Conservation (phyloP, 805 yeast genomes). For the Phaffomyces opuntiae region DNA sequence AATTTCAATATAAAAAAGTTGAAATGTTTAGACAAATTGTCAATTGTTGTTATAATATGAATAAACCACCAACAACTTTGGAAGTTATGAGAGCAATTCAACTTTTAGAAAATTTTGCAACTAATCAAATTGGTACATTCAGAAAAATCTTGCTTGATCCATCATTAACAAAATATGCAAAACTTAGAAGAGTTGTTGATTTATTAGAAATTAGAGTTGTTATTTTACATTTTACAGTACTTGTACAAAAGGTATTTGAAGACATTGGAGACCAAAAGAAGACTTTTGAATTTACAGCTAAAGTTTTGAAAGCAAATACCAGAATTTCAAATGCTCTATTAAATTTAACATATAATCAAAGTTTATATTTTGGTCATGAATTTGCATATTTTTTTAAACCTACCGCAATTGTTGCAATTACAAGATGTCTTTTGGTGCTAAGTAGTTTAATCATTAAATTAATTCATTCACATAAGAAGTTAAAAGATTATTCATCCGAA, state of each 20-base stretch:
- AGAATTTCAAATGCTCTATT: constrained; percentile 29
- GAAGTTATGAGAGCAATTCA: constrained; percentile 27
- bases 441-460: constrained; percentile 9
- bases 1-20: constrained; percentile 26
- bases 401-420: constrained; percentile 8
- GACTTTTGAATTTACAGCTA: constrained; percentile 30
- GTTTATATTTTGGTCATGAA: constrained; percentile 34
- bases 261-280: constrained; percentile 20
- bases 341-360: constrained; percentile 27
- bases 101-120: constrained; percentile 29
- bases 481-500: neutral
- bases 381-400: constrained; percentile 39
- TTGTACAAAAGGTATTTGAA: constrained; percentile 36
- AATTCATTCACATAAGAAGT: constrained; percentile 13
- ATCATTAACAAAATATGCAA: constrained; percentile 9
- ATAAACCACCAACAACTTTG: constrained; percentile 26
- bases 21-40: constrained; percentile 27
- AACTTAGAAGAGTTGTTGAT: constrained; percentile 19
- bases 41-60: constrained; percentile 26
- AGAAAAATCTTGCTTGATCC: constrained; percentile 11
- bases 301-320: constrained; percentile 21
- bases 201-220: constrained; percentile 24
- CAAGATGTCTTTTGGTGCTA: constrained; percentile 10
- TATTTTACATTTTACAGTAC: constrained; percentile 28
- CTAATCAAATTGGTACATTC: constrained; percentile 22